These are phyloP conservation scores for Aegle marmelos DNA, from an alignment of 345 rosid species.

Conservation along the genomic window DNA sequence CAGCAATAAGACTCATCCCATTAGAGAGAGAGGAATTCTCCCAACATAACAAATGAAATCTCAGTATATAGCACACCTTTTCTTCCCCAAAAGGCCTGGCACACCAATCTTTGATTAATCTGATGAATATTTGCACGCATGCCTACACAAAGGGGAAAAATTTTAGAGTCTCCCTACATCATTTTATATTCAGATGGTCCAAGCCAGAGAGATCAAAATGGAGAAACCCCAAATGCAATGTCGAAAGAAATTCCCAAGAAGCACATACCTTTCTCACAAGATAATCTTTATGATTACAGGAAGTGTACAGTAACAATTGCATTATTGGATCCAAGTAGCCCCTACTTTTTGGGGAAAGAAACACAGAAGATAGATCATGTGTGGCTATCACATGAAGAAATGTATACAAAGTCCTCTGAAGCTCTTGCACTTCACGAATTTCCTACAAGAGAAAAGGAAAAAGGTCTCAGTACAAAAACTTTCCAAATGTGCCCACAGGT, in stretches of 20 bases:
- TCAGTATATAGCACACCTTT: conserved; percentile 38
- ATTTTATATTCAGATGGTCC: not conserved
- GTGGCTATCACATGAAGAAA: conserved; percentile 85
- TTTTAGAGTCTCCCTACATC: not conserved
- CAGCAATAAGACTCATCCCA: not conserved
- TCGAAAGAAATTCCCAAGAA: not conserved
- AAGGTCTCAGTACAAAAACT: not conserved
- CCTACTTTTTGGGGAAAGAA: conserved; percentile 65
- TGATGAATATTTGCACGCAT: conserved; percentile 86
- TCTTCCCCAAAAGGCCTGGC: conserved; percentile 55
- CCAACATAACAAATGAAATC: not conserved
- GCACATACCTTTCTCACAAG: conserved; percentile 68
- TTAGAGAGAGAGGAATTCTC: not conserved
- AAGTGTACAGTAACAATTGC: conserved; percentile 61
- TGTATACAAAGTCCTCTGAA: conserved; percentile 77
- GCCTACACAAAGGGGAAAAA: conserved; percentile 40
- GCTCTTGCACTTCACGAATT: conserved; percentile 82
- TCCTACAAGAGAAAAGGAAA: conserved; percentile 44
- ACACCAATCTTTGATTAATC: conserved; percentile 93
- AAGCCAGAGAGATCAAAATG: not conserved
- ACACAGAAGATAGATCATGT: conserved; percentile 79
- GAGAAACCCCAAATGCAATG: not conserved
- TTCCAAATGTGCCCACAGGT: not conserved
- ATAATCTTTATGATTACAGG: conserved; percentile 79
- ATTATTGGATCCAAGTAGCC: conserved; percentile 54